These are phyloP conservation scores for Wickerhamiella hasegawae DNA, from an alignment of 805 yeast genomes.

Conservation along the genomic window DNA sequence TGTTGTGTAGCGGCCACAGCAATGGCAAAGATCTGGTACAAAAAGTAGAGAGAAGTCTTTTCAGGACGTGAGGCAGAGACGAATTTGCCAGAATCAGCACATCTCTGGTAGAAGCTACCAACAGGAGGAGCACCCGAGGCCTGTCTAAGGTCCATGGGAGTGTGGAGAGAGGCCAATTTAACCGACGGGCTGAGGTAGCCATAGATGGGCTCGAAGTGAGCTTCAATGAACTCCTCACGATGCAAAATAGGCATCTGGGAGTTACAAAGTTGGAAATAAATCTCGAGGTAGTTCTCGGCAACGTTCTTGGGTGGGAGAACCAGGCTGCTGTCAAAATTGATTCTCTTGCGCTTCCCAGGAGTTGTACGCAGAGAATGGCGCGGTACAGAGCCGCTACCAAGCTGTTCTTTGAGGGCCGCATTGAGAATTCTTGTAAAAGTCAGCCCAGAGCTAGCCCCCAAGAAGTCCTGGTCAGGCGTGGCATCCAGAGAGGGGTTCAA, in stretches of 20 bases:
- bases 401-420: slow-evolving; percentile 8
- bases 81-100: slow-evolving; percentile 9
- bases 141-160: slow-evolving; percentile 4
- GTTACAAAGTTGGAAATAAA: slow-evolving; percentile 65
- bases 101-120: slow-evolving; percentile 8
- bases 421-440: slow-evolving; percentile 7
- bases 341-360: slow-evolving; percentile 27
- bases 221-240: slow-evolving; percentile 53
- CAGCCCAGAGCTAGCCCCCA: slow-evolving; percentile 9
- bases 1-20: slow-evolving; percentile 61
- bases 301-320: slow-evolving; percentile 48
- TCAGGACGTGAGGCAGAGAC: not conserved
- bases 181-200: slow-evolving; percentile 30
- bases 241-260: slow-evolving; percentile 74
- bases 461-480: not conserved
- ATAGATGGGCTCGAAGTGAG: slow-evolving; percentile 63
- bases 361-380: slow-evolving; percentile 12
- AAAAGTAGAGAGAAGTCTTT: slow-evolving; percentile 34
- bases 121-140: slow-evolving; percentile 10
- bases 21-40: slow-evolving; percentile 66
- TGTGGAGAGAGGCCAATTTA: not conserved
- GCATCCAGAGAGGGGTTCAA: not conserved
- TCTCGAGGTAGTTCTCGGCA: slow-evolving; percentile 48
- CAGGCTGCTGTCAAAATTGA: slow-evolving; percentile 13
- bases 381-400: too few relatives aligned